Base-by-base conservation (phyloP, 345 rosid species). In the Bruguiera parviflora region DNA sequence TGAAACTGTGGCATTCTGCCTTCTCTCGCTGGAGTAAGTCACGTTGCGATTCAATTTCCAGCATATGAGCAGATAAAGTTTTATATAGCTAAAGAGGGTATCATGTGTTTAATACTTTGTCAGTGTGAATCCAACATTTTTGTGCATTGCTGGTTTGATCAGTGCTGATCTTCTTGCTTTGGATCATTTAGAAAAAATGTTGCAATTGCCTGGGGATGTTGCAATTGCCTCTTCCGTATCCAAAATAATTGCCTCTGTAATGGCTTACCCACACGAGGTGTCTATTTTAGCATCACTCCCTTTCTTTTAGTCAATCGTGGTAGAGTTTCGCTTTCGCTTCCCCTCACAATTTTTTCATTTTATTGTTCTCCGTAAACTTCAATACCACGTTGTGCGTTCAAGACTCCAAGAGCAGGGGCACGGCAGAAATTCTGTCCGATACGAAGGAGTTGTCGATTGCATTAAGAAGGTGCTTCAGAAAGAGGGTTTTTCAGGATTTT, bases 381-480 rank as follows among this genome's bases (percentile, higher is more conserved):
- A 65, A 66, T 43, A 25, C 57, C 83, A 90, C 92, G 98, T 95
- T 11, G 73, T 95, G 21, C 89, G 99, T 5, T 87, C 99, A 20
- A 88, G 92, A 78, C 94, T 95, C 70, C 99, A 95, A 84, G 99
- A 95, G 81, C 99, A 95, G 80, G 96, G 99, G 21, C 91, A 79
- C 52, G 76, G 69, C 57, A 78, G 90, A 76, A 84, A 80, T 46
- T 61, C 81, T 3, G 67, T 77, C 27, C 85, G 78, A 47, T 92
- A 89, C 69, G 66, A 51, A 1, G 97, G 99, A 7, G 87, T 88
- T 2, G 25, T 83, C 61, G 99, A 91, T 77, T 95, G 97, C 68
- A 62, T 89, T 51, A 87, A 72, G 82, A 87, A 85, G 78, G 93
- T 92, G 66, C 78, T 80, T 66, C 84, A 72, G 55, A 87, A 84